Conservation (phyloP, 1,284 basidiomycete genomes). For the Pseudozyma sp. region DNA sequence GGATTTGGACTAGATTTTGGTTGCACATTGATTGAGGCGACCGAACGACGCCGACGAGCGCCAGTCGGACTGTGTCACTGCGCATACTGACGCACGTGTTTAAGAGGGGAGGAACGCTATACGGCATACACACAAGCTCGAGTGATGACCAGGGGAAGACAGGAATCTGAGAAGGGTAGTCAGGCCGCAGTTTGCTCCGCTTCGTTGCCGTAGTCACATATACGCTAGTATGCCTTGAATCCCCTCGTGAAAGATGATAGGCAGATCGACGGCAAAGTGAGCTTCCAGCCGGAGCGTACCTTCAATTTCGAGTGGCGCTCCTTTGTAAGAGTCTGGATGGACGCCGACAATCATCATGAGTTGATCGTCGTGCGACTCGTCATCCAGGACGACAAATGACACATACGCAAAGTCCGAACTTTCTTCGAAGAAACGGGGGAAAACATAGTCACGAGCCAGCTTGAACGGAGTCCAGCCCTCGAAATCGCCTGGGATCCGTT, state of each 20-base stretch:
- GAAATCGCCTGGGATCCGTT: constrained; percentile 7
- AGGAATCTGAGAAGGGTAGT: no score
- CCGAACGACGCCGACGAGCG: no score
- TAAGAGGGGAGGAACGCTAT: no score
- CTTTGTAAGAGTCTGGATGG: constrained; percentile 10
- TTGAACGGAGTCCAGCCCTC: constrained; percentile 12
- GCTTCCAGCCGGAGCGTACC: constrained; percentile 4
- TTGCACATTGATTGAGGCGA: no score
- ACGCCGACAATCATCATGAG: constrained; percentile 8
- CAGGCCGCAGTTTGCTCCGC: constrained; percentile 4
- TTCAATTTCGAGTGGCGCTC: constrained; percentile 1
- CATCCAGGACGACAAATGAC: constrained; percentile 10
- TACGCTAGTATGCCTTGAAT: constrained; percentile 2
- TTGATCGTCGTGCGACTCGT: constrained; percentile 10
- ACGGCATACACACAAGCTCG: no score
- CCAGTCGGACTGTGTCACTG: no score
- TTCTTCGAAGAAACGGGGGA: constrained; percentile 1
- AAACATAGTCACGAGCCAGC: constrained; percentile 11
- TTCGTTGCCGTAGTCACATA: constrained; percentile 5
- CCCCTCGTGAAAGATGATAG: constrained; percentile 11
- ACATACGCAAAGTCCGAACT: constrained; percentile 1
- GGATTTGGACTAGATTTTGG: no score
- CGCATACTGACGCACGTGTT: no score
- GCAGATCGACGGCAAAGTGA: constrained; percentile 9
- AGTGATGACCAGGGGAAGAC: no score